These are phyloP conservation scores for Aspergillus fumigatus DNA, from an alignment of 2,329 filamentous ascomycete species.

Conservation along the genomic window DNA sequence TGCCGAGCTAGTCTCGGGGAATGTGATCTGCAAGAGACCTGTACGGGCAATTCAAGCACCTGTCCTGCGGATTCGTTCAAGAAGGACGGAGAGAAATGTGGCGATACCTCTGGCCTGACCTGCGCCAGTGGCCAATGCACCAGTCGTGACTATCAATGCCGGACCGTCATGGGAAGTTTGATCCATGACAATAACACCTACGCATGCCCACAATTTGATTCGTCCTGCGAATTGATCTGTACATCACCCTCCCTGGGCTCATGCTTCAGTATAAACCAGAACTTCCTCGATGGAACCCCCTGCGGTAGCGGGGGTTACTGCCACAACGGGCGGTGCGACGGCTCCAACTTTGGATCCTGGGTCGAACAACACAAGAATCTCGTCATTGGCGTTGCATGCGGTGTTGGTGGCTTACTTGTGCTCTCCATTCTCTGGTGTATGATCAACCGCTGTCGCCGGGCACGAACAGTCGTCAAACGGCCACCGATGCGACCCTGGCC, in stretches of 20 bases:
- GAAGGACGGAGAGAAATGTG: constrained; percentile 68
- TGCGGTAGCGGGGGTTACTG: constrained; percentile 80
- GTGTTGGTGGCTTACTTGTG: constrained; percentile 68
- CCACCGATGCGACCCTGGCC: constrained; percentile 4
- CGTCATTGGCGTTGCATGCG: constrained; percentile 72
- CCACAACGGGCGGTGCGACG: constrained; percentile 70
- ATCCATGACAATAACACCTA: constrained; percentile 71
- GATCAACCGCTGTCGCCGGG: constrained; percentile 51
- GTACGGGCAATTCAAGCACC: constrained; percentile 64
- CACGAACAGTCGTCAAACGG: constrained; percentile 23
- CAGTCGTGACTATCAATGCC: constrained; percentile 83
- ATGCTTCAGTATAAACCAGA: constrained; percentile 72
- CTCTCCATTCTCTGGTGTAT: constrained; percentile 66
- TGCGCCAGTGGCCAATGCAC: constrained; percentile 96
- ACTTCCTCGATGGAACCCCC: constrained; percentile 86
- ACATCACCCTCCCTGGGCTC: constrained; percentile 62
- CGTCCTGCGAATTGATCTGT: constrained; percentile 73
- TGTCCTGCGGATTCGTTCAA: constrained; percentile 71
- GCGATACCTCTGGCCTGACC: constrained; percentile 54
- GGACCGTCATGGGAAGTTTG: constrained; percentile 71
- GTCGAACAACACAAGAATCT: constrained; percentile 71
- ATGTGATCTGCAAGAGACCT: constrained; percentile 83
- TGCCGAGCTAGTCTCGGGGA: constrained; percentile 74
- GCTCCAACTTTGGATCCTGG: constrained; percentile 70
- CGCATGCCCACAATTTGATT: constrained; percentile 61